phyloP scores from a whole-genome alignment of 768 basidiomycete genomes.

The Serendipita indica region DNA sequence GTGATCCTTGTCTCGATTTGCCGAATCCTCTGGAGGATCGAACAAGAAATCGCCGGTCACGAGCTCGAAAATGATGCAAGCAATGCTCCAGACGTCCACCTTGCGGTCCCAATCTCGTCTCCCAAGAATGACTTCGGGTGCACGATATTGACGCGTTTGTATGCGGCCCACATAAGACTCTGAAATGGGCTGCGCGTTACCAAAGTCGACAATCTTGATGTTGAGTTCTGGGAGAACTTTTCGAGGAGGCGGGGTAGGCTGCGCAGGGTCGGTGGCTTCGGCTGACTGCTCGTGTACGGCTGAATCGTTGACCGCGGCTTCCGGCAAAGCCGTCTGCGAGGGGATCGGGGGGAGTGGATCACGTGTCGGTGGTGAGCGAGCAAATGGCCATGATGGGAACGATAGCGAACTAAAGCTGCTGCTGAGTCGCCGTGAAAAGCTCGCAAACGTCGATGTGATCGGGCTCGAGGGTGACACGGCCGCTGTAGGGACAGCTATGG shows the following conservation, averaged over 20 bases:
- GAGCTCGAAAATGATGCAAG: constrained; percentile 82
- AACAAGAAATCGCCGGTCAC: constrained; percentile 86
- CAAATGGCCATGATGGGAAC: neutral
- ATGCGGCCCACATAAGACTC: constrained; percentile 91
- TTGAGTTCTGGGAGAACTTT: constrained; percentile 32
- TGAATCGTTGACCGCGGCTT: neutral
- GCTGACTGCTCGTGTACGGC: neutral
- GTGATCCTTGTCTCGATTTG: constrained; percentile 88
- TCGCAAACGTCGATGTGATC: neutral
- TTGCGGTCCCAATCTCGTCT: constrained; percentile 72
- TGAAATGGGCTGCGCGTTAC: constrained; percentile 84
- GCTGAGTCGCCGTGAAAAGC: constrained; percentile 5
- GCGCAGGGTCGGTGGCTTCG: neutral
- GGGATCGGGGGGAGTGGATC: neutral
- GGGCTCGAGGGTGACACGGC: neutral
- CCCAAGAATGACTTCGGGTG: constrained; percentile 77
- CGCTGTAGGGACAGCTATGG: neutral
- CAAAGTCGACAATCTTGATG: constrained; percentile 88
- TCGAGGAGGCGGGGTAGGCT: neutral
- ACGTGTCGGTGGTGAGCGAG: neutral
- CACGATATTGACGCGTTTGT: constrained; percentile 90
- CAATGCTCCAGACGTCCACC: constrained; percentile 84
- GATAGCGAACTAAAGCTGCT: neutral
- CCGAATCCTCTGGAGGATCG: constrained; percentile 70
- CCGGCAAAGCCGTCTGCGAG: neutral